Evolutionary conservation across 2,329 filamentous ascomycete genomes (phyloP), one percentile per base, ranked within the genome.

Genomic region (Alternaria tenuissima): DNA sequence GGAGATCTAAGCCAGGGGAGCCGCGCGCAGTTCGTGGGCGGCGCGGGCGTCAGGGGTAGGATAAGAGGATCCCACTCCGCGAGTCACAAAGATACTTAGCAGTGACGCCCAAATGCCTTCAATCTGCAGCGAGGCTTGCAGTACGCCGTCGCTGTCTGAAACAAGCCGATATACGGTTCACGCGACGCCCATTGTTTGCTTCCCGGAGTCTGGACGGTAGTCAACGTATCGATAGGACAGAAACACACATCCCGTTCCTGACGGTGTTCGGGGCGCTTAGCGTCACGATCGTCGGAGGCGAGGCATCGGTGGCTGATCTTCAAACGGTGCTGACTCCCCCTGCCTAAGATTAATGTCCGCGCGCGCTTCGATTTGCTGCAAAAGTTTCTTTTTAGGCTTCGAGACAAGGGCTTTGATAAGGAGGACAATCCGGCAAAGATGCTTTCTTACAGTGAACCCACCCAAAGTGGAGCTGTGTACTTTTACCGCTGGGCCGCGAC

Each of bases 301-400:
- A 67, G 67, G 65, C 61, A 64, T 61, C 57, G 56, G 73, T 73
- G 73, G 74, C 74, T 74, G 72, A 71, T 71, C 66, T 62, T 71
- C 69, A 76, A 77, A 75, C 73, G 57, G 55, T 61, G 63, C 54
- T 62, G 58, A 54, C 56, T 57, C 38, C 68, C 69, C 69, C 71
- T 73, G 65, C 72, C 43, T 71, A 36, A 73, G 55, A 75, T 74
- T 73, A 59, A 52, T 38, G 47, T 38, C 47, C 16, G 18, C 41
- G 36, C 47, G 43, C 54, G 48, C 42, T 41, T 56, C 55, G 41
- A 61, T 53, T 52, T 34, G 52, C 38, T 51, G 52, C 46, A 38
- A 49, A 36, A 32, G 32, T 49, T 52, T 60, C 53, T 44, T 52
- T 16, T 52, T n/a, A 34, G 34, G 47, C 54, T 34, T 47, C 22